phyloP scores from a whole-genome alignment of 805 yeast genomes.

The Candida glaebosa region DNA sequence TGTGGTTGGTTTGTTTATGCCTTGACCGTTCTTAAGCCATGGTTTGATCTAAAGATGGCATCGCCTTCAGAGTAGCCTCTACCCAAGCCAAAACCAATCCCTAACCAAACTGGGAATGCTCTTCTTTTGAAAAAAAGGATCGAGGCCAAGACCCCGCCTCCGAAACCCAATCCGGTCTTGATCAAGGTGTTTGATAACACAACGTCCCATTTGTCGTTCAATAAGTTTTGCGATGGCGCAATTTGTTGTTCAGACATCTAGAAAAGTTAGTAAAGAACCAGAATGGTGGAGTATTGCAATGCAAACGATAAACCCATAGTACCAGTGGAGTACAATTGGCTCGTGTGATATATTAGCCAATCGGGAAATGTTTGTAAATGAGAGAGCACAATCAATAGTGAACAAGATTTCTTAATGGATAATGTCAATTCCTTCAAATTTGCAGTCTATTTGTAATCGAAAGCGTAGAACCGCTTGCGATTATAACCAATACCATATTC shows the following conservation, averaged over 20 bases:
- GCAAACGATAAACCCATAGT: too few species aligned
- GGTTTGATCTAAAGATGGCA: conserved; percentile 82
- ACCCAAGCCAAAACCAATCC: conserved; percentile 96
- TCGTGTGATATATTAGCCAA: too few species aligned
- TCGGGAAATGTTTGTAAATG: too few species aligned
- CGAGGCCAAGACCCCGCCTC: conserved; percentile 92
- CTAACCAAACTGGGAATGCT: conserved; percentile 97
- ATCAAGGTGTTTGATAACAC: conserved; percentile 92
- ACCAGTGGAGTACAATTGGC: too few species aligned
- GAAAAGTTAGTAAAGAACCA: conserved; percentile 2
- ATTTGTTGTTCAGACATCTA: conserved; percentile 30
- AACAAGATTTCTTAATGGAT: too few species aligned
- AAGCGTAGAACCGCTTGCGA: too few species aligned
- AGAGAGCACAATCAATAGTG: too few species aligned
- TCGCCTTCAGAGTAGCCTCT: conserved; percentile 98
- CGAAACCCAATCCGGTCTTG: conserved; percentile 94
- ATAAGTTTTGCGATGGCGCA: conserved; percentile 52
- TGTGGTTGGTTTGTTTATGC: conserved; percentile 51
- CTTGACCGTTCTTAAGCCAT: conserved; percentile 72
- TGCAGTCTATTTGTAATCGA: too few species aligned
- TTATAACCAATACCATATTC: too few species aligned
- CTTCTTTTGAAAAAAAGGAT: conserved; percentile 89
- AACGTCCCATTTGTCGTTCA: conserved; percentile 87
- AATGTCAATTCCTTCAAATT: too few species aligned
- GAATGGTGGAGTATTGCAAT: too few species aligned